phyloP scores from a whole-genome alignment of 441 rosid genomes.

The Aleurites moluccanus region DNA sequence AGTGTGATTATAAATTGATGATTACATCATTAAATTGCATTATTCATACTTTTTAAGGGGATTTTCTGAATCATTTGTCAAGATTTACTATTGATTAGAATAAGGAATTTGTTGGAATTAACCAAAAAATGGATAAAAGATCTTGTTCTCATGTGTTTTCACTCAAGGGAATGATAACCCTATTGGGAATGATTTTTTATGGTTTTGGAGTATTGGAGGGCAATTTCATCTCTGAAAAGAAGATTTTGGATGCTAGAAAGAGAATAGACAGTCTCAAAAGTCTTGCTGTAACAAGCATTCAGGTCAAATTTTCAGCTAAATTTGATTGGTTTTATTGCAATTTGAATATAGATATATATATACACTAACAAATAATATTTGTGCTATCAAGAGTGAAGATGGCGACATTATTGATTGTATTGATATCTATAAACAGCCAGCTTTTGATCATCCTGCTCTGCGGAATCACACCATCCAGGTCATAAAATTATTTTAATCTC shows the following conservation, averaged over 20 bases:
- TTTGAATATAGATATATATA: no score
- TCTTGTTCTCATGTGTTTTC: background rate
- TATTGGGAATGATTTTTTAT: conserved; percentile 15
- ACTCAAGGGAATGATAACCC: conserved; percentile 1
- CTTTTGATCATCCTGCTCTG: conserved; percentile 43
- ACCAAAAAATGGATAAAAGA: conserved; percentile 15
- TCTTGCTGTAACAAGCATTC: conserved; percentile 31
- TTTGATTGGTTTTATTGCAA: no score
- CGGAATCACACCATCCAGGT: conserved; percentile 47
- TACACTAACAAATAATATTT: background rate
- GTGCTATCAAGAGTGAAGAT: conserved; percentile 44
- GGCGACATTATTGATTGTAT: conserved; percentile 45
- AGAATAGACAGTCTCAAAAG: conserved; percentile 11
- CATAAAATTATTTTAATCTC: background rate
- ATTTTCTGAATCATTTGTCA: background rate
- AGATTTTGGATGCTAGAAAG: conserved; percentile 11
- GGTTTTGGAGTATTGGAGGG: conserved; percentile 12
- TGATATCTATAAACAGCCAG: conserved; percentile 43
- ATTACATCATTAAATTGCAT: background rate
- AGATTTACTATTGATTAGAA: background rate
- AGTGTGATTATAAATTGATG: background rate
- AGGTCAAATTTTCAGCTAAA: conserved; percentile 23
- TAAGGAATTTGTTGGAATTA: no score
- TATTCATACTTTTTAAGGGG: background rate
- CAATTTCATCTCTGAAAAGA: conserved; percentile 1